Evolutionary conservation across 2,329 filamentous ascomycete species (phyloP), one percentile per base, ranked within the genome.

Genomic region (Aspergillus sp.): DNA sequence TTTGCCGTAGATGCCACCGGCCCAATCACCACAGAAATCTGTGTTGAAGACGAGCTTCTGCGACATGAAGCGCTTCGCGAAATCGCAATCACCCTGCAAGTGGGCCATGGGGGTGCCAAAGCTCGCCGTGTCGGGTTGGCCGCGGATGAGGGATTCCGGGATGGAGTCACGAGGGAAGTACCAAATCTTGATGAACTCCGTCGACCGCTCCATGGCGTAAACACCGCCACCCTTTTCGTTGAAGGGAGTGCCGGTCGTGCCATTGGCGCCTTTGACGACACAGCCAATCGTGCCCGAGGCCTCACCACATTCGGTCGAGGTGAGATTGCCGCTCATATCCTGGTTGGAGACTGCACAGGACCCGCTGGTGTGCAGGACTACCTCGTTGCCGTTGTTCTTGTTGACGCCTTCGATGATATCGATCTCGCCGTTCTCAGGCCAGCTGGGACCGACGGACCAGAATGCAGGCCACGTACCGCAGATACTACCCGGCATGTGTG

Each of bases 11-110:
- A 72, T 68, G 10, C 58, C 55, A 8, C 76, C 76, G 5, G 76
- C 76, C 75, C 76, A 79, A 45, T 76, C 72, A 32, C 77, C 76
- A 50, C 76, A 79, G 60, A 79, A 78, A 1, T 73, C 75, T 2
- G 69, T 74, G 52, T 78, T 72, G 47, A 79, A 71, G 26, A 77
- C 62, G 42, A 73, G 66, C 12, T 65, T 61, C 47, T 71, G 66
- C 6, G 63, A 45, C 40, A 60, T 60, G 57, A 74, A 73, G n/a
- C 66, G 64, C 7, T 57, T 56, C 32, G 61, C 58, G 27, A 74
- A 63, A 44, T 68, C 61, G 54, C 69, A 73, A 19, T 63, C 51
- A n/a, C 67, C 65, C 47, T 64, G 48, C 44, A 76, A 71, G 48
- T 71, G 59, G 1, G 70, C 72, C 49, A 68, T 69, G 1, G 75